These are phyloP conservation scores for Mucor irregularis DNA, from an alignment of 371 early-diverging fungal genomes.

Conservation along the genomic window DNA sequence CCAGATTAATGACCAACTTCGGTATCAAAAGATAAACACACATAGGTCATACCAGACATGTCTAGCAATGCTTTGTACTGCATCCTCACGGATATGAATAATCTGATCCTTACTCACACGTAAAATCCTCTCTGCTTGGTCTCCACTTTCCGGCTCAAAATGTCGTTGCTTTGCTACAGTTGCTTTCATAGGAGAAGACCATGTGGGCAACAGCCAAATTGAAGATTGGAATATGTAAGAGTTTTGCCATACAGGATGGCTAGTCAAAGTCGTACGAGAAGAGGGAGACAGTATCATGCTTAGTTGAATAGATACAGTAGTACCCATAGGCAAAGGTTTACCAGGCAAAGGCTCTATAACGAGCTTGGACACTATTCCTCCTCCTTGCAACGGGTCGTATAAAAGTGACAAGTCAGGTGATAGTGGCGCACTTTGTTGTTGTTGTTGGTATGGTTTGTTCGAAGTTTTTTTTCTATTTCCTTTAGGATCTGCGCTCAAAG, in stretches of 20 bases:
- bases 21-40: too few relatives aligned
- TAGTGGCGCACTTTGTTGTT: neutral
- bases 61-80: constrained; percentile 41
- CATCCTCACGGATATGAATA: constrained; percentile 37
- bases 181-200: constrained; percentile 32
- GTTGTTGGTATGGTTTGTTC: constrained; percentile 1
- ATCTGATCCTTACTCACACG: neutral
- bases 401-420: constrained; percentile 8
- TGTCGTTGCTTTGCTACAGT: constrained; percentile 11
- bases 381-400: constrained; percentile 37
- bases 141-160: constrained; percentile 18
- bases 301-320: constrained; percentile 8
- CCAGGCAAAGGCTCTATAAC: constrained; percentile 20
- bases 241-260: constrained; percentile 28
- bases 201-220: constrained; percentile 42
- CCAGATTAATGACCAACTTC: too few relatives aligned
- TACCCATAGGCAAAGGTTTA: constrained; percentile 6
- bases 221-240: constrained; percentile 10
- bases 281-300: constrained; percentile 9
- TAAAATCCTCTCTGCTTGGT: constrained; percentile 28
- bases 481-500: constrained; percentile 7
- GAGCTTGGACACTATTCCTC: constrained; percentile 31
- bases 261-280: neutral
- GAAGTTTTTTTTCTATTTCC: constrained; percentile 5
- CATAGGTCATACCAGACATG: constrained; percentile 51